Percentiles rank a stretch among this genome's conserved stretches.
These are phyloP conservation scores for Cystobasidium slooffiae DNA, from an alignment of 1,284 basidiomycete species.

Conservation along the genomic window DNA sequence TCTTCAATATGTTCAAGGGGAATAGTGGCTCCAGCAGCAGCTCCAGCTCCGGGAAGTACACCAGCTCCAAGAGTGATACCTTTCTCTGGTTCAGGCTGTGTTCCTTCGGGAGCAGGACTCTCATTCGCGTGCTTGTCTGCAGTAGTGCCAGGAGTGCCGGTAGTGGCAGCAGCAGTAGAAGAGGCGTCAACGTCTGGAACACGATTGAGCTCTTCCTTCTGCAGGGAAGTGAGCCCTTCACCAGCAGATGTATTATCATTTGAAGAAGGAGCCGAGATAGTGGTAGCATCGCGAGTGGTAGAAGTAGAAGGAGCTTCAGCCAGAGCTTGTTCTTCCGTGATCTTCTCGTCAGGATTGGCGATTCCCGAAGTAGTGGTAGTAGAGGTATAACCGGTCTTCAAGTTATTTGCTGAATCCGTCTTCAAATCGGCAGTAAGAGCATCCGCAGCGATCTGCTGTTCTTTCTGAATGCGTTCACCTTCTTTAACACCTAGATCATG, in stretches of 20 bases:
- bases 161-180: slow-evolving; percentile 3
- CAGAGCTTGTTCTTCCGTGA: neutral
- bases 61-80: slow-evolving; percentile 13
- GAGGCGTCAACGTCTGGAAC: neutral
- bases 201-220: neutral
- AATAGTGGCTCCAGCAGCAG: neutral
- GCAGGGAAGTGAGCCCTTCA: too few species aligned
- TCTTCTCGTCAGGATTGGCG: neutral
- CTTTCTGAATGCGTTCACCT: neutral
- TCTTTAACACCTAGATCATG: slow-evolving; percentile 11
- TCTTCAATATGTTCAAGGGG: neutral
- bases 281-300: neutral
- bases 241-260: neutral
- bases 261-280: neutral
- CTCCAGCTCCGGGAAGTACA: neutral
- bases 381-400: neutral
- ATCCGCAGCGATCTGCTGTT: slow-evolving; percentile 6
- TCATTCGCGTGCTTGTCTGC: neutral
- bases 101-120: neutral
- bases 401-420: too few species aligned
- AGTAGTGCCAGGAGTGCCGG: neutral
- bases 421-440: slow-evolving; percentile 1
- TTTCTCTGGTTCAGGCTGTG: slow-evolving; percentile 8
- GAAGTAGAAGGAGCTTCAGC: neutral
- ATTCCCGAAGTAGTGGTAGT: neutral